Conservation (phyloP, 495 filamentous ascomycete species). For the Chaetomium tenue region DNA sequence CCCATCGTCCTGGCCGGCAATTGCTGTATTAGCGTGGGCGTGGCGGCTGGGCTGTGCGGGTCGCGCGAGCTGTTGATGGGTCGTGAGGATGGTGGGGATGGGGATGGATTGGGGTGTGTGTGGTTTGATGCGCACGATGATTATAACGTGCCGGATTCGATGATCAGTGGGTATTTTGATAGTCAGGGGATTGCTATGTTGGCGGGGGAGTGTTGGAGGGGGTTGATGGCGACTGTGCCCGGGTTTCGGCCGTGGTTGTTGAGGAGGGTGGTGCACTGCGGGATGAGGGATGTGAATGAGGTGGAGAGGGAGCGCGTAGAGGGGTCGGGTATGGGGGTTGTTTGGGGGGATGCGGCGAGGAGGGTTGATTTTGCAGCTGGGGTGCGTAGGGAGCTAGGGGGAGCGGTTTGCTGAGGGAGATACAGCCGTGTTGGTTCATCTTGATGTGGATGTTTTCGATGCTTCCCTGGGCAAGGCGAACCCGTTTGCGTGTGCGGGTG, state of each 20-base stretch:
- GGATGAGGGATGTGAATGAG: conserved; percentile 22
- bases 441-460: conserved; percentile 21
- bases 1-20: conserved; percentile 20
- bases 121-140: conserved; percentile 25
- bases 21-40: conserved; percentile 20
- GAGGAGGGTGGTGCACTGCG: conserved; percentile 16
- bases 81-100: too few relatives aligned
- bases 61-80: not conserved
- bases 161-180: conserved; percentile 21
- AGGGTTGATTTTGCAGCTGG: conserved; percentile 12
- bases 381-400: conserved; percentile 1
- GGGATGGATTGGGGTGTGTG: conserved; percentile 7
- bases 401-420: conserved; percentile 10
- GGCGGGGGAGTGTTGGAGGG: conserved; percentile 23
- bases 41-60: conserved; percentile 10
- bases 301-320: conserved; percentile 16
- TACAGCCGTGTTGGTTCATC: conserved; percentile 11
- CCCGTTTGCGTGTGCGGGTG: conserved; percentile 15
- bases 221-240: conserved; percentile 12
- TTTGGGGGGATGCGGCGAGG: conserved; percentile 14
- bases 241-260: conserved; percentile 10
- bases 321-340: conserved; percentile 19
- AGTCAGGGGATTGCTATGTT: conserved; percentile 24
- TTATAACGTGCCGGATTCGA: conserved; percentile 19
- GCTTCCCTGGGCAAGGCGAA: conserved; percentile 17